Conservation (phyloP, 2,329 filamentous ascomycete genomes). For the Karstenula rhodostoma region DNA sequence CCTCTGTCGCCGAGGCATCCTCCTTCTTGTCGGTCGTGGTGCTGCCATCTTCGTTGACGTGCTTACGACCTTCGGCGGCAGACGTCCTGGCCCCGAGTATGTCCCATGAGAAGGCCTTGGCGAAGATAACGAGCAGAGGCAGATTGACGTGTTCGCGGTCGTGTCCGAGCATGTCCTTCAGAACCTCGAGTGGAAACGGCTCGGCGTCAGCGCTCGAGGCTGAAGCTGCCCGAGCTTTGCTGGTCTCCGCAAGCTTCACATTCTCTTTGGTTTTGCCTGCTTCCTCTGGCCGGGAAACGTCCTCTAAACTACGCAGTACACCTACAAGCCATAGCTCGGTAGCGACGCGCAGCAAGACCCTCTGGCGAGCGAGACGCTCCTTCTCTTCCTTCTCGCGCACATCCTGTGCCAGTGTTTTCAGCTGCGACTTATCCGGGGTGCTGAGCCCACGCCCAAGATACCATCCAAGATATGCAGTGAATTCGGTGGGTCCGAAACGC, state of each 20-base stretch:
- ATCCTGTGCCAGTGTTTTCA: slow-evolving; percentile 82
- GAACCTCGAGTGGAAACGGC: slow-evolving; percentile 94
- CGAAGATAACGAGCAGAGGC: slow-evolving; percentile 90
- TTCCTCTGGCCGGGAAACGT: slow-evolving; percentile 71
- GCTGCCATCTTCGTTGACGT: slow-evolving; percentile 80
- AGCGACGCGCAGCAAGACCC: slow-evolving; percentile 84
- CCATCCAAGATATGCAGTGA: slow-evolving; percentile 92
- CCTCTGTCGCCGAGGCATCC: slow-evolving; percentile 61
- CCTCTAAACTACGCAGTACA: slow-evolving; percentile 80
- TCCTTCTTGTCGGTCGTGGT: slow-evolving; percentile 65
- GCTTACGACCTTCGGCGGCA: slow-evolving; percentile 81
- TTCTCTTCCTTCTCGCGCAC: slow-evolving; percentile 95
- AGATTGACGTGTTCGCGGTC: slow-evolving; percentile 93
- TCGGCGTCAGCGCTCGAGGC: slow-evolving; percentile 74
- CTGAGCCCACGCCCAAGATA: slow-evolving; percentile 88
- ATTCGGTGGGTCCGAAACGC: slow-evolving; percentile 88
- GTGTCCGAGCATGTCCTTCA: slow-evolving; percentile 94
- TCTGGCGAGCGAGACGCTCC: slow-evolving; percentile 85
- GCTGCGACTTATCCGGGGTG: slow-evolving; percentile 82
- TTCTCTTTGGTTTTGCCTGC: slow-evolving; percentile 67
- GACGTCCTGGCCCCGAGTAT: slow-evolving; percentile 80
- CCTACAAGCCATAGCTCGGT: slow-evolving; percentile 97
- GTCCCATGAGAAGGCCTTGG: slow-evolving; percentile 97
- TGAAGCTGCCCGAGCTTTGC: slow-evolving; percentile 70
- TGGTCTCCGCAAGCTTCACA: slow-evolving; percentile 61